phyloP scores from a whole-genome alignment of 352 stramenopile species.

The Phytophthora podocarpi region DNA sequence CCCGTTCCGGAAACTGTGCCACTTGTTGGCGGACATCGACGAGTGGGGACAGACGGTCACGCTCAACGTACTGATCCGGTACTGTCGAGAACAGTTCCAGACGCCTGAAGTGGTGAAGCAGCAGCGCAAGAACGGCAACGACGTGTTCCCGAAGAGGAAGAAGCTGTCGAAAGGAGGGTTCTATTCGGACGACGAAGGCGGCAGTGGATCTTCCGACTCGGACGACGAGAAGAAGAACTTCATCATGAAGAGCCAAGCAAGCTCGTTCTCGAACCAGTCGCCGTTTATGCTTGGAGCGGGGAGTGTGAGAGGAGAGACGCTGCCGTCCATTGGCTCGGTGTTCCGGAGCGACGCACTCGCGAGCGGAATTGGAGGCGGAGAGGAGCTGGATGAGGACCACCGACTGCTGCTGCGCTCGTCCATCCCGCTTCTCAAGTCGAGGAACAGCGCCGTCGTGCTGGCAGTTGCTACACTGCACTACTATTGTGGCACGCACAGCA shows the following conservation, averaged over 20 bases:
- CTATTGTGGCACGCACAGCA: conserved; percentile 94
- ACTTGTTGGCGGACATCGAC: conserved; percentile 98
- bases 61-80: conserved; percentile 94
- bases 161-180: conserved; percentile 90
- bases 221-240: conserved; percentile 35
- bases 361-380: conserved; percentile 66
- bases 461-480: conserved; percentile 96
- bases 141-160: conserved; percentile 71
- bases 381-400: conserved; percentile 96
- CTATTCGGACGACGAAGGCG: conserved; percentile 98
- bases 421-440: conserved; percentile 96
- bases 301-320: conserved; percentile 38
- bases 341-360: conserved; percentile 73
- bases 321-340: conserved; percentile 77
- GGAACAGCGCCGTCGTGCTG: conserved; percentile 98
- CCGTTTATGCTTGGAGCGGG: conserved; percentile 51
- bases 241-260: conserved; percentile 26
- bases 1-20: conserved; percentile 97
- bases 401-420: conserved; percentile 94
- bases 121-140: conserved; percentile 53
- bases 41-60: conserved; percentile 98
- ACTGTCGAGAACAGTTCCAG: conserved; percentile 96
- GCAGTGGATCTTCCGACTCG: conserved; percentile 67
- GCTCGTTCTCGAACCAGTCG: conserved; percentile 37
- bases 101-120: conserved; percentile 40